A percentile compares a stretch with the other conserved stretches of the same genome.
Conservation (phyloP, 2,329 filamentous ascomycete species). For the Colletotrichum simmondsii region DNA sequence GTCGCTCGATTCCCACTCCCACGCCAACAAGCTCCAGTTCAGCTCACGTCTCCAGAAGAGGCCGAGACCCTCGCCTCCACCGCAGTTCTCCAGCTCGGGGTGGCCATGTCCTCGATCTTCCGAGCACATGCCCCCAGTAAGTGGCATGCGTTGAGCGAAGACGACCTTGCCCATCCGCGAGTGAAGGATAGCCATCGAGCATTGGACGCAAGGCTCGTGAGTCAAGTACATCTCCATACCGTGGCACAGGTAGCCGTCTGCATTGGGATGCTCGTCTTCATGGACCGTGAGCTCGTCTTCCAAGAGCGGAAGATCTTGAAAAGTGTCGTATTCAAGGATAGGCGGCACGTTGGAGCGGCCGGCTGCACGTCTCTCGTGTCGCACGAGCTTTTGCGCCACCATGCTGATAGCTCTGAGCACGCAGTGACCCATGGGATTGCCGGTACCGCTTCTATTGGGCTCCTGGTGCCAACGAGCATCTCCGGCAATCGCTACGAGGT, state of each 20-base stretch:
- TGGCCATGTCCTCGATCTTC: constrained; percentile 70
- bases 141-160: constrained; percentile 81
- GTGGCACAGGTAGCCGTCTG: constrained; percentile 92
- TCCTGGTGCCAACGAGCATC: constrained; percentile 78
- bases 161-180: constrained; percentile 90
- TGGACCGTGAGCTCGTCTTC: constrained; percentile 72
- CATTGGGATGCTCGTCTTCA: constrained; percentile 70
- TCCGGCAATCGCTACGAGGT: constrained; percentile 78
- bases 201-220: constrained; percentile 96
- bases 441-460: constrained; percentile 58
- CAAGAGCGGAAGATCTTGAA: constrained; percentile 77
- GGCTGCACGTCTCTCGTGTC: constrained; percentile 60
- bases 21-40: constrained; percentile 87
- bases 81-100: constrained; percentile 48
- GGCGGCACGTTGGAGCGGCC: constrained; percentile 47
- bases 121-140: constrained; percentile 85
- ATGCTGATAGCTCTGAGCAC: constrained; percentile 85
- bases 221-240: constrained; percentile 94
- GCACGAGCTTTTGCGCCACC: constrained; percentile 76
- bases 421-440: constrained; percentile 83
- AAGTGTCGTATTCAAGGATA: constrained; percentile 68
- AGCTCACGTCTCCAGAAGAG: constrained; percentile 80
- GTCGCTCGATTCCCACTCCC: constrained; percentile 74
- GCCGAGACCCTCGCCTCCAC: constrained; percentile 70
- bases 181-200: constrained; percentile 95